Evolutionary conservation across 768 basidiomycete species (phyloP).

Genomic region (Tulasnella sp.): DNA sequence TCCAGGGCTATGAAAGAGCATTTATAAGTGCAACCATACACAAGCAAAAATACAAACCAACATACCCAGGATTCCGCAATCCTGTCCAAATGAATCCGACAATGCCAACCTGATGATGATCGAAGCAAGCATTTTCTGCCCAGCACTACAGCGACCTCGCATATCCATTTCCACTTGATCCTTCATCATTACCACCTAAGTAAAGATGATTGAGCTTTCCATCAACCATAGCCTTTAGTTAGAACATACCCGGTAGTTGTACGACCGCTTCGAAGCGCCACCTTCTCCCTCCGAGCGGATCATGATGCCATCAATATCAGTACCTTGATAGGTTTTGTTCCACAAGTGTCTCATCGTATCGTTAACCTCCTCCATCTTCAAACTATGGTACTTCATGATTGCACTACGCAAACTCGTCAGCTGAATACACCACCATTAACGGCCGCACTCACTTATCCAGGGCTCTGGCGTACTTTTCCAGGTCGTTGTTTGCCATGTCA

Average conservation of each 20-base stretch:
- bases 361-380: conserved; percentile 99
- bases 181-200: conserved; percentile 95
- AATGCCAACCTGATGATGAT: conserved; percentile 96
- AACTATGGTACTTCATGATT: conserved; percentile 93
- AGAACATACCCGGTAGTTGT: conserved; percentile 75
- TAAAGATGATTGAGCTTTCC: conserved; percentile 2
- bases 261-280: conserved; percentile 71
- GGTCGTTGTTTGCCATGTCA: conserved; percentile 91
- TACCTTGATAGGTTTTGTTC: conserved; percentile 99
- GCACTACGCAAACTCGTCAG: conserved; percentile 40
- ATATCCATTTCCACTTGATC: conserved; percentile 99
- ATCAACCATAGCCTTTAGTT: background rate
- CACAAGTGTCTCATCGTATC: conserved; percentile 93
- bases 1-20: conserved; percentile 57
- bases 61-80: conserved; percentile 72
- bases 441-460: conserved; percentile 69
- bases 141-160: conserved; percentile 95
- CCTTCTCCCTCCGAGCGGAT: conserved; percentile 91
- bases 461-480: conserved; percentile 97
- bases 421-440: background rate
- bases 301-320: conserved; percentile 95
- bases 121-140: conserved; percentile 96
- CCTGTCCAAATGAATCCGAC: conserved; percentile 94
- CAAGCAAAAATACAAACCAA: background rate
- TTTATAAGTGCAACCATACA: background rate